A percentile compares a stretch with the other conserved stretches of the same genome.
These are phyloP conservation scores for Pigoraptor vietnamica DNA, from an alignment of 78 protist genomes.

Conservation along the genomic window DNA sequence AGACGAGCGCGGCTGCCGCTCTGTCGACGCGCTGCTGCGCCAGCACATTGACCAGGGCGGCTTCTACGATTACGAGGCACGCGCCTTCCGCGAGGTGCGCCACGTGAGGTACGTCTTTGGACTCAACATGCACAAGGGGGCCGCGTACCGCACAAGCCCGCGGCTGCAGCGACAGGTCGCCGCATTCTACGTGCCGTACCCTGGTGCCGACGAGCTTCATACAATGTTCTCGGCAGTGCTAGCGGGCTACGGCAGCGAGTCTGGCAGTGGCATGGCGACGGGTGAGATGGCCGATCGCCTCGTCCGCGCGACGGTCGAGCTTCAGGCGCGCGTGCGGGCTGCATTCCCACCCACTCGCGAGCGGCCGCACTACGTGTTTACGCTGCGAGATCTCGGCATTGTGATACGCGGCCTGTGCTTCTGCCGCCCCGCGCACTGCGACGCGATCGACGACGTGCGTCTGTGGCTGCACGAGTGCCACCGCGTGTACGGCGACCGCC, in stretches of 20 bases:
- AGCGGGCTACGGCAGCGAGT: not conserved
- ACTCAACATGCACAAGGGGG: constrained; percentile 83
- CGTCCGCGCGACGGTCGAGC: not conserved
- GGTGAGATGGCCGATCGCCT: not conserved
- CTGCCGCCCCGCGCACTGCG: constrained; percentile 13
- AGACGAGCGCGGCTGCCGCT: constrained; percentile 55
- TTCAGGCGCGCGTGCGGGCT: not conserved
- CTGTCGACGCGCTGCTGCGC: constrained; percentile 65
- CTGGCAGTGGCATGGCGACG: not conserved
- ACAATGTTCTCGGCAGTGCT: constrained; percentile 43
- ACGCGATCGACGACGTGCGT: constrained; percentile 32
- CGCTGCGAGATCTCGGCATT: constrained; percentile 67
- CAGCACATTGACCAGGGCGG: constrained; percentile 69
- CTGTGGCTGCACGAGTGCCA: constrained; percentile 39
- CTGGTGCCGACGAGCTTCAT: constrained; percentile 37
- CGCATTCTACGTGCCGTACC: constrained; percentile 5
- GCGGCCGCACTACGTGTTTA: constrained; percentile 80
- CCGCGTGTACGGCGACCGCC: constrained; percentile 27
- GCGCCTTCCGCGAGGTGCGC: not conserved
- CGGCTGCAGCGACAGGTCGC: constrained; percentile 62
- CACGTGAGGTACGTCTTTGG: constrained; percentile 64
- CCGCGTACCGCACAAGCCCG: constrained; percentile 39
- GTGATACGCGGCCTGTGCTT: constrained; percentile 62
- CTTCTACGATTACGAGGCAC: constrained; percentile 50
- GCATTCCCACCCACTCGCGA: constrained; percentile 29